Evolutionary conservation across 148 eudicot genomes (phyloP).

Genomic region (Limonium bicolor): DNA sequence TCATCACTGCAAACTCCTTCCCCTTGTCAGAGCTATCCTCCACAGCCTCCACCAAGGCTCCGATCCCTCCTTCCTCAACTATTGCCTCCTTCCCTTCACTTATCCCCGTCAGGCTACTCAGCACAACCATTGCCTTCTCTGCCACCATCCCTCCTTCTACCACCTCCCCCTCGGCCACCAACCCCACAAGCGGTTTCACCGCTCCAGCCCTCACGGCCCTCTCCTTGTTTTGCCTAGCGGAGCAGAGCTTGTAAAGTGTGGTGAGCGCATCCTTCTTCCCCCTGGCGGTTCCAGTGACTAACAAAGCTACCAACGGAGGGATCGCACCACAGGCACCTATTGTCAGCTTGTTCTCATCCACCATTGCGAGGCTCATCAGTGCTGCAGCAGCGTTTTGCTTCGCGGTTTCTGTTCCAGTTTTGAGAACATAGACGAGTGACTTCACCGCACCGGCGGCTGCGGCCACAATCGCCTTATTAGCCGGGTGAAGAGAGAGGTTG

Average conservation of each 20-base stretch:
- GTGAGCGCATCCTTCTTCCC: slow-evolving; percentile 89
- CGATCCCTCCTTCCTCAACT: slow-evolving; percentile 69
- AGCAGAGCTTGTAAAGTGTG: slow-evolving; percentile 69
- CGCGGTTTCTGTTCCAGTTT: slow-evolving; percentile 68
- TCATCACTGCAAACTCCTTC: slow-evolving; percentile 81
- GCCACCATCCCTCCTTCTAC: slow-evolving; percentile 48
- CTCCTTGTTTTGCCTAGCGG: slow-evolving; percentile 55
- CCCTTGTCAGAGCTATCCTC: slow-evolving; percentile 65
- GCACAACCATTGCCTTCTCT: slow-evolving; percentile 84
- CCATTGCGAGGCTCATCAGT: slow-evolving; percentile 49
- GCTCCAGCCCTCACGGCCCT: slow-evolving; percentile 67
- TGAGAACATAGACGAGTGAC: slow-evolving; percentile 51
- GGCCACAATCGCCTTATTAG: slow-evolving; percentile 32
- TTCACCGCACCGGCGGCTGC: slow-evolving; percentile 46
- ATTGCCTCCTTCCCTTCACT: slow-evolving; percentile 40
- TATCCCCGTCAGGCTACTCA: slow-evolving; percentile 56
- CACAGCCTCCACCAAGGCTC: slow-evolving; percentile 65
- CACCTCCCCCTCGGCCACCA: too few species aligned
- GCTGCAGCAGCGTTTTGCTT: slow-evolving; percentile 88
- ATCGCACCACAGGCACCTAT: slow-evolving; percentile 88
- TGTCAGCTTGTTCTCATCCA: slow-evolving; percentile 54
- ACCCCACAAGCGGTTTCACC: slow-evolving; percentile 52
- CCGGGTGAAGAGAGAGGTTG: slow-evolving; percentile 46
- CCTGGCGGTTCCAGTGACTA: slow-evolving; percentile 39
- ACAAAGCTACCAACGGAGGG: slow-evolving; percentile 51